phyloP scores from a whole-genome alignment of 139 green algal species.

The Ettlia oleoabundans region DNA sequence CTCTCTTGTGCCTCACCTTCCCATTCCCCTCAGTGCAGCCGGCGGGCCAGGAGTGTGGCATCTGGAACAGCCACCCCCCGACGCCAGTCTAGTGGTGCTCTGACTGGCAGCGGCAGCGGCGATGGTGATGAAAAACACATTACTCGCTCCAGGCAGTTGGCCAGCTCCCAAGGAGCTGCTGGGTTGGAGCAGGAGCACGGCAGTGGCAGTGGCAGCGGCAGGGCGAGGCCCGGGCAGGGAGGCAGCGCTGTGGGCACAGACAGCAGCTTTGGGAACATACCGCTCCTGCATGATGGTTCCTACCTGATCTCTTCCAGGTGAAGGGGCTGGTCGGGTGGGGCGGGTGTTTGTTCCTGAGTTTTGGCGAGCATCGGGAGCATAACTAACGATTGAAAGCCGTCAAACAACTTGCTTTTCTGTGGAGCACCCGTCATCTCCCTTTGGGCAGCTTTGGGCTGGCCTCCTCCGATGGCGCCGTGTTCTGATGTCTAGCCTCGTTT shows the following conservation, averaged over 20 bases:
- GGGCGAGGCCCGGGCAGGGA: background rate
- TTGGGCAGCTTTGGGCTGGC: no score
- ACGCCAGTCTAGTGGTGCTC: background rate
- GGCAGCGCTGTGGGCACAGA: background rate
- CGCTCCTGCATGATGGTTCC: background rate
- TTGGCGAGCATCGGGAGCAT: no score
- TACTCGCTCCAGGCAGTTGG: background rate
- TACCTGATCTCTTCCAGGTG: background rate
- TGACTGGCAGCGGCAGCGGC: background rate
- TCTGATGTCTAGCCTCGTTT: no score
- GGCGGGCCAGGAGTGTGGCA: no score
- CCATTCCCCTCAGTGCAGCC: background rate
- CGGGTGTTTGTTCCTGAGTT: no score
- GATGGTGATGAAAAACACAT: background rate
- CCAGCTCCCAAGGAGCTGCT: background rate
- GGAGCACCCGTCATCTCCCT: no score
- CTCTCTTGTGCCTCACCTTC: background rate
- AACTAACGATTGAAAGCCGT: no score
- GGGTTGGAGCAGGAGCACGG: slow-evolving; percentile 12
- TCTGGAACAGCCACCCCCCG: background rate
- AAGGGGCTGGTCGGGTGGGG: no score
- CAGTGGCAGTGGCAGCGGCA: background rate
- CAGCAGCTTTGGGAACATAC: slow-evolving; percentile 18
- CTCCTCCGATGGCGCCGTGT: no score
- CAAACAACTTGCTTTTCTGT: no score